Base-by-base conservation (phyloP, 1,284 basidiomycete genomes). In the Ceratobasidium sp. region DNA sequence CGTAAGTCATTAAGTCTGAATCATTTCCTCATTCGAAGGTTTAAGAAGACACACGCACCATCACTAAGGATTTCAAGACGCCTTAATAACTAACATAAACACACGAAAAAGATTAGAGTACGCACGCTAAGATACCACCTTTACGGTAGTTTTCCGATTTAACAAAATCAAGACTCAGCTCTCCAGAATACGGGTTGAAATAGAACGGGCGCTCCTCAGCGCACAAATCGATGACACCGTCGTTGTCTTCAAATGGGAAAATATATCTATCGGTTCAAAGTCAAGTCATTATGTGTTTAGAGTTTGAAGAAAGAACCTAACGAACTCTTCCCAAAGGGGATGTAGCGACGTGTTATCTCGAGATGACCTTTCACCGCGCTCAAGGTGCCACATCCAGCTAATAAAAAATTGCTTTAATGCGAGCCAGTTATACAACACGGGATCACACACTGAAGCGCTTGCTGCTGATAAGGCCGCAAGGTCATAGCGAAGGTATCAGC, bases 301-400 rank as follows among this genome's bases (percentile, higher is more conserved):
- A 0, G 20, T n/a, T n/a, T 12, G 28, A 33, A 40, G 5, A 68
- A 60, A 33, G 44, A 67, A 42, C 26, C 67, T n/a, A 26, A 86
- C 91, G 84, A 85, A 98, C 94, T 96, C 92, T 86, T 95, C 94
- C 97, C 97, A 99, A 12, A 99, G 85, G 0, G 97, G 97, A 86
- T 99, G 96, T 88, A 99, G 92, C 1, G 94, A 92, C 7, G 88
- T 85, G 1, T 90, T 89, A 81, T 95, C 91, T 68, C 95, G 90
- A 23, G 93, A 92, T 6, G 77, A 70, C 92, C 90, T 79, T 88
- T 87, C 28, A 90, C 88, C 1, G 93, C 94, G 0, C 88, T 90
- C 86, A 98, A 97, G 81, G 97, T 90, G 0, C 93, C 94, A 88
- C 97, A 99, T 97, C 97, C 97, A 99, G 56, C 95, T 95, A 81